Evolutionary conservation across 2,329 filamentous ascomycete species (phyloP).

Genomic region (Atkinsonella hypoxylon): DNA sequence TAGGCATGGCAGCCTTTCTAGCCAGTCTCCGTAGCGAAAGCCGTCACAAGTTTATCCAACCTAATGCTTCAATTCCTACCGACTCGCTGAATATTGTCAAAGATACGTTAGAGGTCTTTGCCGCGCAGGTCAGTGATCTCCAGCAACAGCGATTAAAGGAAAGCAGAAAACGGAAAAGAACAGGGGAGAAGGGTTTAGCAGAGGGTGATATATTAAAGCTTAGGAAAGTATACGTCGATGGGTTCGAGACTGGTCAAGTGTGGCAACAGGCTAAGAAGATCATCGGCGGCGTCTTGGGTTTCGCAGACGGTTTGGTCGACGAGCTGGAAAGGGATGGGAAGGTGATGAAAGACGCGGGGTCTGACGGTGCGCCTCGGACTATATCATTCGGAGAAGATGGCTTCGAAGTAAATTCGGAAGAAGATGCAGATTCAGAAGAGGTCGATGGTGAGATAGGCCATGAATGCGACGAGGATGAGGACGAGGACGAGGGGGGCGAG

Average conservation of each 20-base stretch:
- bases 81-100: conserved; percentile 69
- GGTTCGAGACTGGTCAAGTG: conserved; percentile 78
- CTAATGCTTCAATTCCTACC: conserved; percentile 51
- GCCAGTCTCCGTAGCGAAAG: conserved; percentile 44
- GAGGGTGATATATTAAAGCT: conserved; percentile 53
- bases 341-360: conserved; percentile 13
- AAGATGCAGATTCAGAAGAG: conserved; percentile 18
- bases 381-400: conserved; percentile 18
- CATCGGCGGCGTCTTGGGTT: conserved; percentile 44
- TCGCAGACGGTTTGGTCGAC: conserved; percentile 33
- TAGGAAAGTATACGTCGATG: conserved; percentile 72
- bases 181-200: conserved; percentile 28
- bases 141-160: conserved; percentile 59
- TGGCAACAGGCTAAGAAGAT: conserved; percentile 90
- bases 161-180: conserved; percentile 67
- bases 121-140: conserved; percentile 58
- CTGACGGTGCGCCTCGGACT: conserved; percentile 17
- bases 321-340: conserved; percentile 42
- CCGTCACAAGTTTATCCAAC: conserved; percentile 68
- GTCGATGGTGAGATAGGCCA: conserved; percentile 12
- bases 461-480: conserved; percentile 13
- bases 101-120: conserved; percentile 65
- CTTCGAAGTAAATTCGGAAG: conserved; percentile 19
- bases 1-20: conserved; percentile 38
- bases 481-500: conserved; percentile 26